Percentiles rank a stretch among this genome's conserved stretches.
Evolutionary conservation across 2,329 filamentous ascomycete species (phyloP).

Genomic region (Magnaporthiopsis poae): DNA sequence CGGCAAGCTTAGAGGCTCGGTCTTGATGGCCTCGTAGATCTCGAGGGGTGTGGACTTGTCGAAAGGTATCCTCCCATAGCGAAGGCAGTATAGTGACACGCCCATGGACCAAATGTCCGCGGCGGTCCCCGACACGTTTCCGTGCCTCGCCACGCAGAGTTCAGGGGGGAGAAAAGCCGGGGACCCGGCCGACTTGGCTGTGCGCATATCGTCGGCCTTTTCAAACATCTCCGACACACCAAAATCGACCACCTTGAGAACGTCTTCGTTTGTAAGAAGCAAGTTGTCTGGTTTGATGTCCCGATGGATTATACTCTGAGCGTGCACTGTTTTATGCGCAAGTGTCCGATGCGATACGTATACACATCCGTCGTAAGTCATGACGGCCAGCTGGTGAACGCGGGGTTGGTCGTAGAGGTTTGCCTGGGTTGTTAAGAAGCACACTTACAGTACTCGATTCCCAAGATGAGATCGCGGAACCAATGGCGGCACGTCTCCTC

Average conservation of each 20-base stretch:
- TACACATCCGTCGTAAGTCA: not conserved
- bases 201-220: conserved; percentile 74
- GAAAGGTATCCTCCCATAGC: conserved; percentile 82
- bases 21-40: conserved; percentile 79
- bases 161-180: conserved; percentile 92
- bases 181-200: conserved; percentile 84
- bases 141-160: conserved; percentile 76
- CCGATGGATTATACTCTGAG: conserved; percentile 86
- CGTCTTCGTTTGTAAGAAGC: conserved; percentile 76
- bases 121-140: conserved; percentile 76
- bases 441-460: conserved; percentile 75
- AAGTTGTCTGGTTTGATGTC: conserved; percentile 98
- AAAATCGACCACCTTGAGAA: conserved; percentile 96
- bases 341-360: not conserved
- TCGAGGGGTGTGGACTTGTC: conserved; percentile 69
- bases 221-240: conserved; percentile 99
- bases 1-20: conserved; percentile 54
- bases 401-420: not conserved
- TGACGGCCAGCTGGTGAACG: not conserved
- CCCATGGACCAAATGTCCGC: conserved; percentile 99
- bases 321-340: conserved; percentile 53
- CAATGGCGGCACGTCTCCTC: conserved; percentile 76
- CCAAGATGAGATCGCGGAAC: conserved; percentile 90
- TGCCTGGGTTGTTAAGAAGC: not conserved
- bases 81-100: conserved; percentile 82